Base-by-base conservation (phyloP, 2,329 filamentous ascomycete species). In the Aspergillus japonicus region DNA sequence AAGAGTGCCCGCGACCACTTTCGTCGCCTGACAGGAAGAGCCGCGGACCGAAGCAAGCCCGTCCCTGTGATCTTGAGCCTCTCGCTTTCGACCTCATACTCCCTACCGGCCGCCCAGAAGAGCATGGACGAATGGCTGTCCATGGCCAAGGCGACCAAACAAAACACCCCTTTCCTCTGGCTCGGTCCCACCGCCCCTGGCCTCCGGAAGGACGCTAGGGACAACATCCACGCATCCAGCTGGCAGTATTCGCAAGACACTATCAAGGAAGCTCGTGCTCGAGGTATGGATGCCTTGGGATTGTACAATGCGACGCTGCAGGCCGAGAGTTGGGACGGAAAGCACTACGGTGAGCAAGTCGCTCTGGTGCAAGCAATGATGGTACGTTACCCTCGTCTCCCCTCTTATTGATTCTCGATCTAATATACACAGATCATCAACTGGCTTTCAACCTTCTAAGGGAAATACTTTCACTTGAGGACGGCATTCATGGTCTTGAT, bases 301-400 rank as follows among this genome's bases (percentile, higher is more conserved):
- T 72, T 81, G 72, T 80, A 75, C 63, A 81, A 80, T 66, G 66
- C 77, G 54, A 80, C 77, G 0, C 60, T 78, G 42, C 76, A 79
- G 60, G 77, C 75, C 12, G 68, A 65, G 11, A 77, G 72, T 56
- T 72, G 64, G 66, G 76, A 78, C 65, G 77, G 77, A 2, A 66
- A 68, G 51, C 64, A 64, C 54, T 79, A 77, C 64, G 76, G 74
- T 3, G 72, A 75, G 60, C 74, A 71, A 55, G 75, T 79, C 24
- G 73, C 73, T 7, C 58, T 81, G 60, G 75, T 79, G 42, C 74
- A 79, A 64, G 78, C 76, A 47, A 77, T 78, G 77, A 78, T 78
- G 76, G 75, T 78, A 60, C 66, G 66, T 50, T 56, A 21, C 3
- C 24, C n/a, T 54, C 33, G 23, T 56, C 19, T 31, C 24, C 33